These are phyloP conservation scores for Penicillium vulpinum DNA, from an alignment of 2,329 filamentous ascomycete species.

Conservation along the genomic window DNA sequence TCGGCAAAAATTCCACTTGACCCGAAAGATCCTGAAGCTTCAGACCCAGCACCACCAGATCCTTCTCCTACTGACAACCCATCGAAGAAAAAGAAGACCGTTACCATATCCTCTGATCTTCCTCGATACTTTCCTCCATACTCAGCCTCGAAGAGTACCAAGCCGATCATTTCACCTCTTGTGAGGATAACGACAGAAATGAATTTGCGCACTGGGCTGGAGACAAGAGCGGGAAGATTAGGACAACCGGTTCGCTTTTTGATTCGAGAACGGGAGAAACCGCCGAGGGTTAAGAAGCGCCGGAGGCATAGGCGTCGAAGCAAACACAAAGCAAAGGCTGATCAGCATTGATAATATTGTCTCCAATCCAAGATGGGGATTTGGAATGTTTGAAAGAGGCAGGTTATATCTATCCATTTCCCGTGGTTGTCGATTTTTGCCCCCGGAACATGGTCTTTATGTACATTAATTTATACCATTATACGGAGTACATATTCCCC, in stretches of 20 bases:
- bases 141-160: background rate
- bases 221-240: background rate
- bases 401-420: background rate
- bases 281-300: background rate
- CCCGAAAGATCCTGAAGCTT: background rate
- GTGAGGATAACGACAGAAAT: slow-evolving; percentile 1
- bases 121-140: background rate
- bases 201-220: background rate
- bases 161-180: background rate
- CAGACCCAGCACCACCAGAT: background rate
- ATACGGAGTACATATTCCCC: background rate
- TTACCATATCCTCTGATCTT: slow-evolving; percentile 5
- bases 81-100: background rate
- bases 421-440: background rate
- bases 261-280: background rate
- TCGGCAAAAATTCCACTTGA: background rate
- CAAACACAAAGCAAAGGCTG: background rate
- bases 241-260: background rate
- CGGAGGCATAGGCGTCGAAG: background rate
- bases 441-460: background rate
- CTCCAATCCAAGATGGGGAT: background rate
- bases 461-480: background rate
- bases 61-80: background rate
- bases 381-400: background rate
- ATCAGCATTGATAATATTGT: background rate